phyloP scores from a whole-genome alignment of 768 basidiomycete genomes.

The Suillus cothurnatus region DNA sequence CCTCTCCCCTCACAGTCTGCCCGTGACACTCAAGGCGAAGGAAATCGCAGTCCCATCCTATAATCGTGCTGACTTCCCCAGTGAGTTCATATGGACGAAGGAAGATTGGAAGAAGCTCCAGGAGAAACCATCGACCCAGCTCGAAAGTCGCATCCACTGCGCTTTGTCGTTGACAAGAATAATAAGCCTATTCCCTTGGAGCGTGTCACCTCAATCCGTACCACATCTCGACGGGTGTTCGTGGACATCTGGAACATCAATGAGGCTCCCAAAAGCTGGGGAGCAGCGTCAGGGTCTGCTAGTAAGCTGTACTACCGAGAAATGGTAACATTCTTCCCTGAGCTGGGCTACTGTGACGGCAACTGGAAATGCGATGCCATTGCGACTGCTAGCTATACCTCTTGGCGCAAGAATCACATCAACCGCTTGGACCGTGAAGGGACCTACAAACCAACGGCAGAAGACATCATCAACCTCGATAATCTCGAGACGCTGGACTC shows the following conservation, averaged over 20 bases:
- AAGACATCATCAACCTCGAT: neutral
- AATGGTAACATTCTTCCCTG: neutral
- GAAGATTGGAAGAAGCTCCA: neutral
- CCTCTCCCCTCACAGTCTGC: neutral
- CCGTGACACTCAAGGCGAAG: neutral
- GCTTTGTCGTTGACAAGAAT: neutral
- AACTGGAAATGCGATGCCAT: neutral
- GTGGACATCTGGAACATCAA: neutral
- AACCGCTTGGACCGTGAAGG: neutral
- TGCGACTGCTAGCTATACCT: neutral
- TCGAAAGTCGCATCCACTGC: neutral
- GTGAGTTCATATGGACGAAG: neutral
- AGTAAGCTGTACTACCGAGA: conserved; percentile 1
- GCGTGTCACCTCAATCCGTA: neutral
- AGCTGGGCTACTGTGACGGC: neutral
- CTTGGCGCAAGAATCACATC: neutral
- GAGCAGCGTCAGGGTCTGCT: neutral
- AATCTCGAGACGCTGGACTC: neutral
- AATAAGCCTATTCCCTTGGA: neutral
- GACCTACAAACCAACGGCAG: neutral
- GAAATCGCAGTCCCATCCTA: neutral
- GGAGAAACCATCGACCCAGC: neutral
- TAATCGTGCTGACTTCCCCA: neutral
- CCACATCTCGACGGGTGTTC: neutral
- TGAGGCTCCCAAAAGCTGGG: neutral